Base-by-base conservation (phyloP, 305 asterid genomes). In the Fraxinus paxiana region DNA sequence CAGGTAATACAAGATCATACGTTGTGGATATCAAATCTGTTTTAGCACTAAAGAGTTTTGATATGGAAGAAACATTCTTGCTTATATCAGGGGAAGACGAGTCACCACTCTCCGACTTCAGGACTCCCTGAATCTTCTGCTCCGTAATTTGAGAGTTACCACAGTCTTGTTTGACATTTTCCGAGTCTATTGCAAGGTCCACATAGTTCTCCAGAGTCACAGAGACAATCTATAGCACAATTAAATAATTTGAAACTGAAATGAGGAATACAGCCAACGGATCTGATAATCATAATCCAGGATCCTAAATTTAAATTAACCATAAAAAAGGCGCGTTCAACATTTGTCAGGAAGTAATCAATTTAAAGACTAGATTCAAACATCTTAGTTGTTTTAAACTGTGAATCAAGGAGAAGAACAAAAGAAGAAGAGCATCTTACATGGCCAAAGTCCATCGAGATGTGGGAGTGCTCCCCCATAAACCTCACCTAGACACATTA, bases 391-490 rank as follows among this genome's bases (percentile, higher is more conserved):
- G 71, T 65, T 65, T 65, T 24, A 26, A 26, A 63, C 72, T 24
- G 20, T 65, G 73, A 65, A 9, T 65, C 73, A 65, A 65, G 33
- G 71, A 65, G 37, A 37, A 61, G 10, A 28, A 34, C 12, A 1
- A 12, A 54, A 38, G 20, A 35, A 75, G 10, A 35, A 81, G 33
- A 54, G 81, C 20, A 72, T 67, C 88, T 84, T 88, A 87, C 91
- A 61, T 85, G 86, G 84, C 87, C 91, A 76, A 88, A 83, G 82
- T 87, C 90, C 90, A 87, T 87, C 2, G 90, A 88, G 46, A 88
- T 85, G 56, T 88, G 90, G 41, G 91, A 85, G 59, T 87, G 89
- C 87, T 83, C 87, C 26, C 91, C 90, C 91, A 88, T 88, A 78
- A 88, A 87, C 30, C 70, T 79, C 78, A 88, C 91, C 91, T 88